These are phyloP conservation scores for Dendrostoma leiphaemia DNA, from an alignment of 2,329 filamentous ascomycete species.

Conservation along the genomic window DNA sequence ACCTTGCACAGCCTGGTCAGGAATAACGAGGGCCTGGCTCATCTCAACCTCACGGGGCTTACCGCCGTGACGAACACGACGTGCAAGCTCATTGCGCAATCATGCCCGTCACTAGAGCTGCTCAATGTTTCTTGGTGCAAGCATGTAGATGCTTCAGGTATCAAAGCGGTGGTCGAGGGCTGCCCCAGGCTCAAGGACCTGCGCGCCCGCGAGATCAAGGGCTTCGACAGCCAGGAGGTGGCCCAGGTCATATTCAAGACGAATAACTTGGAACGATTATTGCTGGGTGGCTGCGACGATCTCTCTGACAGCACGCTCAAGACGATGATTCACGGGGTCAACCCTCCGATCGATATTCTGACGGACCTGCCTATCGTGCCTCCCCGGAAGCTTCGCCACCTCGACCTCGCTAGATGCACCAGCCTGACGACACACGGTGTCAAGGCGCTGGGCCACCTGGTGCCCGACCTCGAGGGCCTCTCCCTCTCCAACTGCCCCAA, in stretches of 20 bases:
- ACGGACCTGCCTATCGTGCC: slow-evolving; percentile 75
- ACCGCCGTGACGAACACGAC: slow-evolving; percentile 76
- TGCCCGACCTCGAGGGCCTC: slow-evolving; percentile 78
- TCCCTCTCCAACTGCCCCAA: slow-evolving; percentile 76
- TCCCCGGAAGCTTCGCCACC: slow-evolving; percentile 73
- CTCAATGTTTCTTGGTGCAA: slow-evolving; percentile 94
- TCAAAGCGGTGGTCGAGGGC: slow-evolving; percentile 68
- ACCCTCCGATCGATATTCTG: slow-evolving; percentile 78
- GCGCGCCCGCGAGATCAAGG: slow-evolving; percentile 75
- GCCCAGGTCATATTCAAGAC: slow-evolving; percentile 73
- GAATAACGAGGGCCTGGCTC: slow-evolving; percentile 73
- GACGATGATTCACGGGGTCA: slow-evolving; percentile 70
- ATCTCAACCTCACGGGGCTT: slow-evolving; percentile 83
- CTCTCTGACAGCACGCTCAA: slow-evolving; percentile 73
- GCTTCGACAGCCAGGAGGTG: slow-evolving; percentile 73
- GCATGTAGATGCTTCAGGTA: slow-evolving; percentile 74
- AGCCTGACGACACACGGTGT: slow-evolving; percentile 72
- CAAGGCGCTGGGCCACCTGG: slow-evolving; percentile 67
- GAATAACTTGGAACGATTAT: slow-evolving; percentile 79
- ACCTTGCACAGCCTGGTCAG: slow-evolving; percentile 75
- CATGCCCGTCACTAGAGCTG: slow-evolving; percentile 77
- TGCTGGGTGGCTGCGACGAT: slow-evolving; percentile 76
- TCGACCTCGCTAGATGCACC: slow-evolving; percentile 80
- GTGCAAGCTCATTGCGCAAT: slow-evolving; percentile 80
- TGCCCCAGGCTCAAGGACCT: slow-evolving; percentile 77